Percentiles rank a stretch among this genome's conserved stretches.
These are phyloP conservation scores for Nicotiana noctiflora DNA, from an alignment of 257 asterid species.

Conservation along the genomic window DNA sequence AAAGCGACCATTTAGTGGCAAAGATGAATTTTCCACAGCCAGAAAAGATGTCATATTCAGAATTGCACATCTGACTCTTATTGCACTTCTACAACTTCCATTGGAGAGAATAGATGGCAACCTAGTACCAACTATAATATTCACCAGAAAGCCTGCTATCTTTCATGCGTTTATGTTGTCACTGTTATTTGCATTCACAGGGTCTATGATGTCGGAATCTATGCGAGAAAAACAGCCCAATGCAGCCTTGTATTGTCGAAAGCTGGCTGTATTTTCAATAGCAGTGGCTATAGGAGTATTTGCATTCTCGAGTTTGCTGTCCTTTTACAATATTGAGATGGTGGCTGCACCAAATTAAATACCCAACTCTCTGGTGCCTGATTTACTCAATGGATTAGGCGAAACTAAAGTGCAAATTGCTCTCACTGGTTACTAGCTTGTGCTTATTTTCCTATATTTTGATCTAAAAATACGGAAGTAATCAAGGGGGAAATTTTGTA, in stretches of 20 bases:
- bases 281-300: neutral
- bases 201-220: neutral
- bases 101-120: neutral
- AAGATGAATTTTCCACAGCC: neutral
- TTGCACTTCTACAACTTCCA: neutral
- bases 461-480: too few species aligned
- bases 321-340: neutral
- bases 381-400: neutral
- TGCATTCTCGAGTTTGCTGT: neutral
- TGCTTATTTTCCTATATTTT: too few species aligned
- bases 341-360: neutral
- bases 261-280: neutral
- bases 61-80: neutral
- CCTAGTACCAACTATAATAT: neutral
- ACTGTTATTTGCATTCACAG: neutral
- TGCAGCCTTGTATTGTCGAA: neutral
- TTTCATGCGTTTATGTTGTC: slow-evolving; percentile 4
- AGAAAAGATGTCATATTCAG: neutral
- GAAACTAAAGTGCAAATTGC: neutral
- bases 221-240: neutral
- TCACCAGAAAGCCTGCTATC: neutral
- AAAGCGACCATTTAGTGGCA: neutral
- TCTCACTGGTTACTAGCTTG: neutral
- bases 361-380: neutral
- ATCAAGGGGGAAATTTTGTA: too few species aligned